Conservation (phyloP, 2,329 filamentous ascomycete species). For the Raffaelea ambrosiae region DNA sequence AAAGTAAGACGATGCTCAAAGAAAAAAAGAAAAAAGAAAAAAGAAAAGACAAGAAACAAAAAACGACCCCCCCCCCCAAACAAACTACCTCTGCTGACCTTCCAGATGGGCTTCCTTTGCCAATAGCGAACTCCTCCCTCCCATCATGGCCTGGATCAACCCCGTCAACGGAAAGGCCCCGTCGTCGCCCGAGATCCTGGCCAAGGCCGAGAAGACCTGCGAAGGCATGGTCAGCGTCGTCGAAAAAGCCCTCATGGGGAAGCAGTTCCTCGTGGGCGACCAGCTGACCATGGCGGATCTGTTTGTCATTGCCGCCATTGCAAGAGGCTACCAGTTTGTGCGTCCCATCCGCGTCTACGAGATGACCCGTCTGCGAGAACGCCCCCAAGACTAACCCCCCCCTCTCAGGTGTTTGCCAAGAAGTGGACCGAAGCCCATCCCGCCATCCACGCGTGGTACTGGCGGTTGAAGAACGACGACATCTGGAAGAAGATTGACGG, state of each 20-base stretch:
- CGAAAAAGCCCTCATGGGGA: conserved; percentile 11
- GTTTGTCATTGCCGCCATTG: conserved; percentile 8
- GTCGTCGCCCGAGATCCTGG: background rate
- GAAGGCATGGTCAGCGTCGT: background rate
- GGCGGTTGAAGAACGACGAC: background rate
- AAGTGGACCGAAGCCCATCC: background rate
- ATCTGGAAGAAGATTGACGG: conserved; percentile 2
- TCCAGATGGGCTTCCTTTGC: conserved; percentile 33
- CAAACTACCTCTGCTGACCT: background rate
- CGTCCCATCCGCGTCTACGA: too few relatives aligned
- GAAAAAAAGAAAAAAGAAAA: too few relatives aligned
- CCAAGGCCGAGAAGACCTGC: background rate
- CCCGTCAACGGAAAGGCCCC: background rate
- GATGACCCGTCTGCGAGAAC: too few relatives aligned
- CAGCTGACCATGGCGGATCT: conserved; percentile 28
- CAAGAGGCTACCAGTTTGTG: conserved; percentile 1
- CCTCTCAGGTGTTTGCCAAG: background rate
- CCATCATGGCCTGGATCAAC: conserved; percentile 13
- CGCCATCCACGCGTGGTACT: background rate
- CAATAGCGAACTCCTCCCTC: conserved; percentile 24
- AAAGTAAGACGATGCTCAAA: conserved; percentile 8
- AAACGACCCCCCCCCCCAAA: too few relatives aligned
- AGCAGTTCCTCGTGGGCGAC: conserved; percentile 29
- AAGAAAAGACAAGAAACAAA: too few relatives aligned
- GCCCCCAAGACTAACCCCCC: too few relatives aligned